Evolutionary conservation across 495 filamentous ascomycete genomes (phyloP).

Genomic region (Hypoxylon subgilvum): DNA sequence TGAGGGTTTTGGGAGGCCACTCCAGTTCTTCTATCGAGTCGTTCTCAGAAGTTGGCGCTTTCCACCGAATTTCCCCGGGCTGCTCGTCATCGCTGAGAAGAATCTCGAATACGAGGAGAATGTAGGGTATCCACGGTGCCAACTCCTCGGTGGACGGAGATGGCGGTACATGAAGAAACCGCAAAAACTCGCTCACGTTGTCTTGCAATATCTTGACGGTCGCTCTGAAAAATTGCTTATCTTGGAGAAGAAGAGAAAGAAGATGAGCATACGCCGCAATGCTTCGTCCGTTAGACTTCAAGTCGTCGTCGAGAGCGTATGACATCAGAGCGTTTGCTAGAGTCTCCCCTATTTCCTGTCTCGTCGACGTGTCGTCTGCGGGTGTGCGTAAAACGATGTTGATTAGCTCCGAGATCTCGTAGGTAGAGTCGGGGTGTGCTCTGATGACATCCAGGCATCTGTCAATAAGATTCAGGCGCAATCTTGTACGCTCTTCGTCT

Average conservation of each 20-base stretch:
- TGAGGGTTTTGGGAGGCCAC: conserved; percentile 65
- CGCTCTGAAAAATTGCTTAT: conserved; percentile 78
- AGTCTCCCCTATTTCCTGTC: conserved; percentile 78
- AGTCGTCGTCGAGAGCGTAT: conserved; percentile 75
- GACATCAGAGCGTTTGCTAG: conserved; percentile 89
- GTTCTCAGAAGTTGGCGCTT: conserved; percentile 62
- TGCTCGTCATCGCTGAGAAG: conserved; percentile 86
- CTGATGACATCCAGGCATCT: conserved; percentile 88
- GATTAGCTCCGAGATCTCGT: conserved; percentile 89
- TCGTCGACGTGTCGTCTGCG: conserved; percentile 60
- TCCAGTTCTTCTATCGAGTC: conserved; percentile 60
- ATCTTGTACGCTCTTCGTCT: conserved; percentile 72
- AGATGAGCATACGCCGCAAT: conserved; percentile 94
- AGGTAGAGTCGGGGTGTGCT: conserved; percentile 84
- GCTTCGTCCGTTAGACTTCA: conserved; percentile 61
- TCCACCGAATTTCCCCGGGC: conserved; percentile 76
- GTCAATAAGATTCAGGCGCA: conserved; percentile 82
- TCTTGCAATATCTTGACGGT: conserved; percentile 77
- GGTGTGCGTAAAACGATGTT: conserved; percentile 71
- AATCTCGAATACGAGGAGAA: conserved; percentile 88
- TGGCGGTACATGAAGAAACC: conserved; percentile 77
- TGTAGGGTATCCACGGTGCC: conserved; percentile 89
- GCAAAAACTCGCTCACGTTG: conserved; percentile 75
- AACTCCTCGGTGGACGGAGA: conserved; percentile 72
- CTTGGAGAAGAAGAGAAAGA: conserved; percentile 83